A percentile compares a stretch with the other conserved stretches of the same genome.
phyloP scores from a whole-genome alignment of 176 grass and related monocot species.

The Carex scoparia region DNA sequence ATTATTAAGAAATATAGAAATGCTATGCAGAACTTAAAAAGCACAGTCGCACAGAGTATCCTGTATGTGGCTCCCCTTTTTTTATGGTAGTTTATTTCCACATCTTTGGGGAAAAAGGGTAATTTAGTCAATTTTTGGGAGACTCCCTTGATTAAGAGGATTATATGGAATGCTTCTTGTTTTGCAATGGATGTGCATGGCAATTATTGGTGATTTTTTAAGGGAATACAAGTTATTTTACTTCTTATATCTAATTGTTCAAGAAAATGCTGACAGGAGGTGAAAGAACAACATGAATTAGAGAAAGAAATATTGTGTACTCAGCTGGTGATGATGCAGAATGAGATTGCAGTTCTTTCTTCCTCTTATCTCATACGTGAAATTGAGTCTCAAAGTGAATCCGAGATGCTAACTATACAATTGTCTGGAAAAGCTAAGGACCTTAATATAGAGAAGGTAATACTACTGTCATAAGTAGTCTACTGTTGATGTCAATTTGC shows the following conservation, averaged over 20 bases:
- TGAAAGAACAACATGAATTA: slow-evolving; percentile 59
- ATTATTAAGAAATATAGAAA: neutral
- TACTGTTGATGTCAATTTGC: neutral
- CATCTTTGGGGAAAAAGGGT: neutral
- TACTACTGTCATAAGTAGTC: neutral
- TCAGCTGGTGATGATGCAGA: slow-evolving; percentile 53
- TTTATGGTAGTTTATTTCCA: neutral
- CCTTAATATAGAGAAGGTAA: too few relatives aligned
- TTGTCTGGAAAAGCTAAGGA: too few relatives aligned
- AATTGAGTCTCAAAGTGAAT: slow-evolving; percentile 45
- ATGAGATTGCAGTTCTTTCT: slow-evolving; percentile 58
- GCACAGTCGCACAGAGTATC: neutral
- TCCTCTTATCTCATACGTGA: slow-evolving; percentile 71
- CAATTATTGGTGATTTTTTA: neutral
- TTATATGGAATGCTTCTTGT: neutral
- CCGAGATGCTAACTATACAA: too few relatives aligned
- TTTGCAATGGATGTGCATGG: neutral
- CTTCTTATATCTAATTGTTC: neutral
- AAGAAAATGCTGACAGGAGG: slow-evolving; percentile 38
- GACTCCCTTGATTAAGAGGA: neutral
- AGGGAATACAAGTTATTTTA: neutral
- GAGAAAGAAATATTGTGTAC: slow-evolving; percentile 59
- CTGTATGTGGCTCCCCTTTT: neutral
- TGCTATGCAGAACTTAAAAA: neutral
- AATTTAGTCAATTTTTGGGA: neutral